A percentile compares a stretch with the other conserved stretches of the same genome.
phyloP scores from a whole-genome alignment of 805 yeast species.

The Sugiyamaella floridensis region DNA sequence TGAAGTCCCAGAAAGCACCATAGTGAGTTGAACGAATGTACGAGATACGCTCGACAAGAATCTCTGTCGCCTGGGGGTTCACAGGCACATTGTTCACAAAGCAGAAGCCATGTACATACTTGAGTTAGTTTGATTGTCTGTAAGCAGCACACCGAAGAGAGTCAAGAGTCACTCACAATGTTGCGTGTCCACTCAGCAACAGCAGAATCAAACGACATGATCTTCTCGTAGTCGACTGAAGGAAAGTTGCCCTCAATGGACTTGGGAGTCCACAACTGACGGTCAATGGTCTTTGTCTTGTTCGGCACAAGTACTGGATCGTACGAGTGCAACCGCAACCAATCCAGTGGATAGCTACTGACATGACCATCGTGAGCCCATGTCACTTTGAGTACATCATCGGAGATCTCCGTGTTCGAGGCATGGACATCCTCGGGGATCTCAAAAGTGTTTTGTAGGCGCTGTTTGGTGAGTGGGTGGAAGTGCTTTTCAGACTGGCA shows the following conservation, averaged over 20 bases:
- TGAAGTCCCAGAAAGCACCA: constrained; percentile 78
- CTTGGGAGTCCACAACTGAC: constrained; percentile 40
- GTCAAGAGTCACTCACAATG: constrained; percentile 24
- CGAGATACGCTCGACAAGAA: constrained; percentile 48
- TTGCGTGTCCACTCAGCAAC: constrained; percentile 50
- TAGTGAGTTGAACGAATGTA: constrained; percentile 64
- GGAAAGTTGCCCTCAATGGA: constrained; percentile 39
- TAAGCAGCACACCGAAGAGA: neutral
- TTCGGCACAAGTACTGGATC: constrained; percentile 40
- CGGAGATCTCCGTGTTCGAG: constrained; percentile 14
- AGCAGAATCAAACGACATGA: constrained; percentile 41
- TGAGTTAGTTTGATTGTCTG: neutral
- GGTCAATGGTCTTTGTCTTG: constrained; percentile 26
- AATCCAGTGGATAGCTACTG: constrained; percentile 33
- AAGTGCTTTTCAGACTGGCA: constrained; percentile 54
- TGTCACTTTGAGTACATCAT: constrained; percentile 16
- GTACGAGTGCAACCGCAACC: constrained; percentile 48
- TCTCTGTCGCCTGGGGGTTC: constrained; percentile 51
- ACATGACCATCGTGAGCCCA: constrained; percentile 40
- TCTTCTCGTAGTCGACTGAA: constrained; percentile 40
- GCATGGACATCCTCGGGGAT: constrained; percentile 32
- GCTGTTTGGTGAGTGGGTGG: constrained; percentile 50
- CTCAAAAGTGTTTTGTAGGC: constrained; percentile 48
- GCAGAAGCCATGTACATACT: constrained; percentile 52
- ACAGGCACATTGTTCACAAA: constrained; percentile 56